phyloP scores from a whole-genome alignment of 2,329 filamentous ascomycete genomes.

The Sclerotinia trifoliorum region DNA sequence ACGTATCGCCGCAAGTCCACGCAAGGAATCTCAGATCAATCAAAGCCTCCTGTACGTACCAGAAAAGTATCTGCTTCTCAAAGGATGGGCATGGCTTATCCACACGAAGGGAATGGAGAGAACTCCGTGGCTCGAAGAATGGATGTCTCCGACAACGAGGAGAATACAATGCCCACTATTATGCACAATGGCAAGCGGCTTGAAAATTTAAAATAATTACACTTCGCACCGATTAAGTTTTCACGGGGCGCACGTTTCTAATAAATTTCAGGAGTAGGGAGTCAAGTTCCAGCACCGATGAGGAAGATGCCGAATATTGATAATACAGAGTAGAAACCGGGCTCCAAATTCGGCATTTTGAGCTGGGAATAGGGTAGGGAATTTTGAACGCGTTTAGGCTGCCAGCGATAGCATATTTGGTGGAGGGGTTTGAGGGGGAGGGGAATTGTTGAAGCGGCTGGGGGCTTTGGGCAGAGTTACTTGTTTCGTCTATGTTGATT shows the following conservation, averaged over 20 bases:
- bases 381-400: background rate
- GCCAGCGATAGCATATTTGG: background rate
- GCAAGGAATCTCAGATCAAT: background rate
- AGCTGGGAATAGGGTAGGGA: background rate
- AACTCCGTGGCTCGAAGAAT: too few relatives aligned
- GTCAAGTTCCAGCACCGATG: background rate
- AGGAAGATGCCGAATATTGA: background rate
- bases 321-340: too few relatives aligned
- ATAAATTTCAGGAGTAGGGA: background rate
- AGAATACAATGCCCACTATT: background rate
- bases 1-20: background rate
- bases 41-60: background rate
- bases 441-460: background rate
- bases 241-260: background rate
- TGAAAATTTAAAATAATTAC: background rate
- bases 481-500: background rate
- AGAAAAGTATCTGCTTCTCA: too few relatives aligned
- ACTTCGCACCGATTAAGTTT: background rate
- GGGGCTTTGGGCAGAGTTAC: background rate
- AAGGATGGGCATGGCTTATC: too few relatives aligned
- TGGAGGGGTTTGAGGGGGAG: background rate
- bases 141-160: background rate
- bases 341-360: background rate
- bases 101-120: too few relatives aligned
- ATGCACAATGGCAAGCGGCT: too few relatives aligned